A percentile compares a stretch with the other conserved stretches of the same genome.
These are phyloP conservation scores for Heliosperma pusillum DNA, from an alignment of 148 eudicot species.

Conservation along the genomic window DNA sequence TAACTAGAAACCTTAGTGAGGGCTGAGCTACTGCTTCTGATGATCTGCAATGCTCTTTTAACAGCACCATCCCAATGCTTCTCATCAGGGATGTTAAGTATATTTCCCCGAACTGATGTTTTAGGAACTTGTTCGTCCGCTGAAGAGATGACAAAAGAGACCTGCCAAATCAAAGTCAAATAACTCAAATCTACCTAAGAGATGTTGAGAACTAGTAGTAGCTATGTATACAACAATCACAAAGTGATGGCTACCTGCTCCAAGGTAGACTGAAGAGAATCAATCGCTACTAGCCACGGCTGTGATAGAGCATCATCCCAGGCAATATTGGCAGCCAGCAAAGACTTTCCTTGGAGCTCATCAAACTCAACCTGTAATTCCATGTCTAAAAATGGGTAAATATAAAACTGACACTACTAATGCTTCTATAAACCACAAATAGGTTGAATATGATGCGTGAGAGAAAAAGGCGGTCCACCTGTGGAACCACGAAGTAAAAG, in stretches of 20 bases:
- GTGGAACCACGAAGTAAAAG: constrained; percentile 92
- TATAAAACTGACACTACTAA: constrained; percentile 24
- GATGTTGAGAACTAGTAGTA: not conserved
- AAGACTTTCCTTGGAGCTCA: constrained; percentile 87
- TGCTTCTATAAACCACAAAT: constrained; percentile 8
- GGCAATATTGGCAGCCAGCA: constrained; percentile 78
- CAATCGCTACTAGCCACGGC: constrained; percentile 56
- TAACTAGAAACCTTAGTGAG: constrained; percentile 58
- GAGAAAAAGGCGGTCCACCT: constrained; percentile 41
- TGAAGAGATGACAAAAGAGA: constrained; percentile 39
- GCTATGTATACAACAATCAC: constrained; percentile 4
- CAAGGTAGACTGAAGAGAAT: constrained; percentile 61
- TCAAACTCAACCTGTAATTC: constrained; percentile 82
- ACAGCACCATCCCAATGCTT: constrained; percentile 66
- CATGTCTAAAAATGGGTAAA: constrained; percentile 37
- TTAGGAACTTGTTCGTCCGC: constrained; percentile 40
- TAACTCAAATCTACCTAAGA: constrained; percentile 1
- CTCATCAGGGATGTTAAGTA: constrained; percentile 52
- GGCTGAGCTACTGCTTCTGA: constrained; percentile 50
- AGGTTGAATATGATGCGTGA: not conserved
- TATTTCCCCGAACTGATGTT: constrained; percentile 34
- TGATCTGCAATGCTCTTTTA: constrained; percentile 63
- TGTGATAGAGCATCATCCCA: constrained; percentile 78
- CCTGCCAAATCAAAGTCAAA: constrained; percentile 39
- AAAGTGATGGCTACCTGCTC: constrained; percentile 44